phyloP scores from a whole-genome alignment of 768 basidiomycete species.

The Collybiopsis luxurians region DNA sequence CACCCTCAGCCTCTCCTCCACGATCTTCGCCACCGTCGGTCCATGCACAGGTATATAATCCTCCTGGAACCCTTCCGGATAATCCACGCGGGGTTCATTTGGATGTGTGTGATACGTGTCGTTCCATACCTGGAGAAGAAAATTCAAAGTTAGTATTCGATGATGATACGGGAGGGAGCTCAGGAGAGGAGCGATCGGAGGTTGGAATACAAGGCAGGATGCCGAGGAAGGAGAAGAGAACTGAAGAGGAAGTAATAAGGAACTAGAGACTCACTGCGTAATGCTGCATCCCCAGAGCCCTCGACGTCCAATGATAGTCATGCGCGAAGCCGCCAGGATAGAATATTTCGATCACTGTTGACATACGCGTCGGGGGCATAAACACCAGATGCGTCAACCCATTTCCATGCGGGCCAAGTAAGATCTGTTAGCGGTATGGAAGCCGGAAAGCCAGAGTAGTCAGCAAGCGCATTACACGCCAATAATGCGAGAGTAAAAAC shows the following conservation, averaged over 20 bases:
- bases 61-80: constrained; percentile 85
- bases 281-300: constrained; percentile 70
- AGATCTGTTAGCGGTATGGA: constrained; percentile 54
- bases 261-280: constrained; percentile 37
- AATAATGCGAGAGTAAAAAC: constrained; percentile 21
- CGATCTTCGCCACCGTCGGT: constrained; percentile 58
- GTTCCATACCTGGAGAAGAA: background rate
- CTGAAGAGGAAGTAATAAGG: too few relatives aligned
- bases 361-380: constrained; percentile 74
- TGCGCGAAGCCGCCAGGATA: constrained; percentile 78
- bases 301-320: constrained; percentile 83
- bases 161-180: too few relatives aligned
- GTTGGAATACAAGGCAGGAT: too few relatives aligned
- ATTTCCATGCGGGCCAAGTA: constrained; percentile 77
- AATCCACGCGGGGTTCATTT: constrained; percentile 49
- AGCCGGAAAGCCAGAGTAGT: too few relatives aligned
- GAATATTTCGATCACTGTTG: constrained; percentile 85
- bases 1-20: constrained; percentile 57
- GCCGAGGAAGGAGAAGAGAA: too few relatives aligned
- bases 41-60: constrained; percentile 74
- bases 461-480: background rate
- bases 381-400: constrained; percentile 83
- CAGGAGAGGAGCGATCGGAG: too few relatives aligned
- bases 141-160: too few relatives aligned
- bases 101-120: constrained; percentile 28